Evolutionary conservation across 2,329 filamentous ascomycete genomes (phyloP), one percentile per base, ranked within the genome.

Genomic region (Calonectria pseudoturangicola): DNA sequence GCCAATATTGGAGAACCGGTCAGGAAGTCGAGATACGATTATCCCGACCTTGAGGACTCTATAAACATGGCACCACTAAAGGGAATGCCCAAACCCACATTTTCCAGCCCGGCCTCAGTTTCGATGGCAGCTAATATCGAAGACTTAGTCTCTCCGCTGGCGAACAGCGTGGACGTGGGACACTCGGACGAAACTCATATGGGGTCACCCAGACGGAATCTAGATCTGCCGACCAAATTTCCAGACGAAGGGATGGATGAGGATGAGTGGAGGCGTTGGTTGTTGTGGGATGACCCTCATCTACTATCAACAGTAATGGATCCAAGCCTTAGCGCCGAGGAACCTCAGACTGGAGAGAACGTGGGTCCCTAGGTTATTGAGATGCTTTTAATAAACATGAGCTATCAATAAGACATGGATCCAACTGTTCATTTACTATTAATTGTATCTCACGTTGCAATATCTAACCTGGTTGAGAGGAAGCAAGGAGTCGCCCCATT

Each of bases 231-330:
- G 7, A 4, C 54, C 4, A 60, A 64, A 18, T 43, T 58, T 6
- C 66, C 48, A 2, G 70, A 51, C 25, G 76, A 75, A 43, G 70
- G 75, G 25, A 73, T 72, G 16, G 75, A 71, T 2, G 78, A 78
- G 4, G 78, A 79, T 10, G 77, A 76, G 69, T 79, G 78, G 78
- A 71, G 76, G 28, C 67, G 79, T 3, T 43, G 79, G 27, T 74
- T 78, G 0, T 79, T 79, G 43, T 79, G 77, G 43, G 78, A 79
- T 50, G 78, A 79, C 54, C 78, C 78, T 8, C 78, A 80, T 71
- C 51, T 79, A 4, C 60, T 79, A 2, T 78, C 78, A 8, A 80
- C 76, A 2, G 76, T 51, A 43, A 66, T 76, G 12, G 75, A 73
- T 25, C 66, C 66, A 18, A 62, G 36, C 16, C 43, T 68, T 7